Evolutionary conservation across 108 stramenopile species (phyloP).

Genomic region (Cyclotella cryptica): DNA sequence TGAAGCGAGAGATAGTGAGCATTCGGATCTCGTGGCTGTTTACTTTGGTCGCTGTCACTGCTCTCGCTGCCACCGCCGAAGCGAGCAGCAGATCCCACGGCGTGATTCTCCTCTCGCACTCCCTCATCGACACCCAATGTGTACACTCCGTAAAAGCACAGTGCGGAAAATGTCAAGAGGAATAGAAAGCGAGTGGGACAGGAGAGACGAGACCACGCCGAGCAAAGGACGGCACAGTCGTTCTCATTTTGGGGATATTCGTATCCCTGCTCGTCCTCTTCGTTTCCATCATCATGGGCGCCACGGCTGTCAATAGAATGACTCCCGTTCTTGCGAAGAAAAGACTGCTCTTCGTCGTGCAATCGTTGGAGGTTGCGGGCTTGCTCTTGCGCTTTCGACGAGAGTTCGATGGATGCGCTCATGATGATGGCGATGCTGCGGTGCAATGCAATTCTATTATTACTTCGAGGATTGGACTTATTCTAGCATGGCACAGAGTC

Average conservation of each 20-base stretch:
- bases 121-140: constrained; percentile 15
- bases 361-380: constrained; percentile 4
- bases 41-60: background rate
- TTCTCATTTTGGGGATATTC: background rate
- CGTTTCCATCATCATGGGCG: background rate
- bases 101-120: constrained; percentile 8
- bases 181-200: constrained; percentile 7
- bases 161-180: background rate
- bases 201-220: constrained; percentile 8
- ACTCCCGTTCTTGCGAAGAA: constrained; percentile 1
- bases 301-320: background rate
- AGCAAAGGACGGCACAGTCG: background rate
- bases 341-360: constrained; percentile 22
- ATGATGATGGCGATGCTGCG: background rate
- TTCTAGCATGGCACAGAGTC: too few species aligned
- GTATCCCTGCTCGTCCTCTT: background rate
- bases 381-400: constrained; percentile 16
- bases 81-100: too few species aligned
- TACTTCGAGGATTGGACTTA: background rate
- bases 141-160: constrained; percentile 1
- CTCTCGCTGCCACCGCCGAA: background rate
- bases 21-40: background rate
- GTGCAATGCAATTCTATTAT: background rate
- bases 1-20: background rate
- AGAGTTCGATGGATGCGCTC: constrained; percentile 8